Percentiles rank a stretch among this genome's conserved stretches.
Conservation (phyloP, 106 monocot species). For the Agapanthus africanus region DNA sequence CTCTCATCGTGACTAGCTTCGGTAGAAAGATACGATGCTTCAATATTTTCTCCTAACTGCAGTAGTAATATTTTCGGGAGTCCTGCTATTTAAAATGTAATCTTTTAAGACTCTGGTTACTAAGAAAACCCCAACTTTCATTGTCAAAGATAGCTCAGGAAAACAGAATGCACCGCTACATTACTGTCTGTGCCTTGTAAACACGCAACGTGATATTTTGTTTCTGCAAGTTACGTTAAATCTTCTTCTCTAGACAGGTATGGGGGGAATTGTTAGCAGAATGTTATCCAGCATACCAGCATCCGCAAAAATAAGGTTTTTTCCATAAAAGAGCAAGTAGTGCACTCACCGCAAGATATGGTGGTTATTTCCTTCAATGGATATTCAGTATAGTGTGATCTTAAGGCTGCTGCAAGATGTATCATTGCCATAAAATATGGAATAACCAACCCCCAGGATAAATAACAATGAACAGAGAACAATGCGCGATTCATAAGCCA, state of each 20-base stretch:
- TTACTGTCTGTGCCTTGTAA: not conserved
- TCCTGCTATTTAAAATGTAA: not conserved
- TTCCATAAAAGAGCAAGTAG: not conserved
- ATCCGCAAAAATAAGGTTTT: not conserved
- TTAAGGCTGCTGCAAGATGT: conserved; percentile 59
- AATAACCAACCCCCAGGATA: conserved; percentile 85
- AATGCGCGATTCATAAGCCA: conserved; percentile 97
- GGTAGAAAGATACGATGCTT: not conserved
- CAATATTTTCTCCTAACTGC: not conserved
- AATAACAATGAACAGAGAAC: conserved; percentile 74
- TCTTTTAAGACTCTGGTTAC: not conserved
- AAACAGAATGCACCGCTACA: not conserved
- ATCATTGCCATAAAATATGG: conserved; percentile 82
- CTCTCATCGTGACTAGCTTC: not conserved
- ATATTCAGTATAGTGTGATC: conserved; percentile 49
- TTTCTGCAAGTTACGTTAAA: not conserved
- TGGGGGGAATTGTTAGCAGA: not conserved
- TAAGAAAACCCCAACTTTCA: not conserved
- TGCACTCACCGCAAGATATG: conserved; percentile 51
- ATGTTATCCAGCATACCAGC: not conserved
- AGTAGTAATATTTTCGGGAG: not conserved
- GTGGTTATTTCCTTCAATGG: conserved; percentile 31
- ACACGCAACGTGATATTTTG: not conserved
- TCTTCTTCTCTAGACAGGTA: not conserved
- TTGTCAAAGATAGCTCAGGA: not conserved